Base-by-base conservation (phyloP, 176 grass and related monocot species). In the Zea mays region DNA sequence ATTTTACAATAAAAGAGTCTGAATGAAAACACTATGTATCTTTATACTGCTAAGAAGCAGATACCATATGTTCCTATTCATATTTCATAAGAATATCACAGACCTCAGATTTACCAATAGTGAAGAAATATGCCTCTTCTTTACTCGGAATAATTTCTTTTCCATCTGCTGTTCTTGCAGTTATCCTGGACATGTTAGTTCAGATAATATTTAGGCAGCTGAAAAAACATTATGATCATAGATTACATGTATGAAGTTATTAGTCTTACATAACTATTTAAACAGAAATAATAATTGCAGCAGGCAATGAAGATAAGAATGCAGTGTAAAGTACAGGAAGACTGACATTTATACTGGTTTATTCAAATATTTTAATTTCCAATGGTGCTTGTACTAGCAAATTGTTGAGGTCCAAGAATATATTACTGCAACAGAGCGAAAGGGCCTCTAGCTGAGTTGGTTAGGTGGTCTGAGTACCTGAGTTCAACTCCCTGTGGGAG, bases 71-170 rank as follows among this genome's bases (percentile, higher is more conserved):
- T 77, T 73, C 52, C 52, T 75, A 63, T 60, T 68, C 37, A 80
- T 65, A 48, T n/a, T n/a, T n/a, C 37, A 80, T 2, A 67, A 88
- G 62, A 64, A 27, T 27, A 73, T 49, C n/a, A 38, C 86, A 88
- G 74, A 94, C 95, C 95, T 94, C 85, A 85, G 87, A 92, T 94
- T 90, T 94, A 86, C 95, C 95, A 56, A 98, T 50, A 85, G 85
- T 94, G 84, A 98, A 98, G 76, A 81, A 88, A 87, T 94, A 98
- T 34, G 91, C 61, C 21, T 88, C 95, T 75, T 85, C 83, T 85
- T 66, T 87, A 83, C 67, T 65, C 47, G 78, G 77, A 74, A 92
- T 56, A 85, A 94, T 81, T 73, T 81, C 56, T 88, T 94, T 94
- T 70, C 91, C 91, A 90, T 94, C 95, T 76, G 83, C 55, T 87